Base-by-base conservation (phyloP, 176 grass and related monocot species). In the Hyparrhenia diplandra region DNA sequence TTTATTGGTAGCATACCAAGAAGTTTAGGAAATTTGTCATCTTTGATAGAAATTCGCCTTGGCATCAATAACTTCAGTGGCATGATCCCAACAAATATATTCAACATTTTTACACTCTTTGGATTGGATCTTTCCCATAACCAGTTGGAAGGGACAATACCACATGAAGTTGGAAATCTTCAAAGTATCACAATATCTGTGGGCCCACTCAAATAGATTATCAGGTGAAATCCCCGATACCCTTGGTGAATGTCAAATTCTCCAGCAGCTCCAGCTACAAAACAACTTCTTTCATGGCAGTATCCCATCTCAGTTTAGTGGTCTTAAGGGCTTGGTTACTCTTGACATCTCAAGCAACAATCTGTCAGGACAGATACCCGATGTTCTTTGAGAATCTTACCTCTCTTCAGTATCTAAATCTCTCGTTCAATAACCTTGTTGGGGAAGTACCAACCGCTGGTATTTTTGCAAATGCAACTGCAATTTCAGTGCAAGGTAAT, bases 221-320 rank as follows among this genome's bases (percentile, higher is more conserved):
- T 86, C 83, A n/a, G 80, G 80, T 64, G 80, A 63, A 63, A 90
- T 90, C 21, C 88, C 88, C 54, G 14, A 13, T 13, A 80, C 43
- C n/a, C 13, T 87, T 29, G 74, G 88, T 14, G 27, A 90, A 24
- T 92, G 85, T 31, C 55, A 72, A 40, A 14, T 81, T 74, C 36
- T 91, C 57, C 28, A 77, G 9, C 41, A 75, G 43, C 37, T 92
- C 12, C 47, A 66, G 4, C 61, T 88, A 21, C 70, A 88, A 69
- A 79, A 55, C 3, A 92, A 92, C 52, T 47, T 64, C 2, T 39
- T n/a, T n/a, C n/a, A n/a, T n/a, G n/a, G n/a, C n/a, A n/a, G n/a
- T n/a, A n/a, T n/a, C n/a, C n/a, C n/a, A n/a, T n/a, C n/a, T n/a
- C n/a, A n/a, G n/a, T n/a, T n/a, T n/a, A n/a, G n/a, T n/a, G n/a